Conservation (phyloP, 2,329 filamentous ascomycete genomes). For the Penicillium psychrosexuale region DNA sequence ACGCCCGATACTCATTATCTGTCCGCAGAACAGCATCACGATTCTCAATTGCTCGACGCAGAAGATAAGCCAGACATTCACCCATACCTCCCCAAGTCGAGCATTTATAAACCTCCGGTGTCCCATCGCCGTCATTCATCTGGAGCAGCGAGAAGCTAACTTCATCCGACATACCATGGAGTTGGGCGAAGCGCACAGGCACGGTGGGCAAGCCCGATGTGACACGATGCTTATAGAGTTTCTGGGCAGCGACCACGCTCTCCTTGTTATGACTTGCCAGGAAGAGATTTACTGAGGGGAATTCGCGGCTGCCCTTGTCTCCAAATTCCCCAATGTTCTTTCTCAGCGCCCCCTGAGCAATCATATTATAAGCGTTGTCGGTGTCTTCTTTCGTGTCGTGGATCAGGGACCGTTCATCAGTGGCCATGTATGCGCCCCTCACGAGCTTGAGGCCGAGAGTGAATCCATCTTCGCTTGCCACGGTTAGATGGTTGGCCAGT, state of each 20-base stretch:
- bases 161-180: slow-evolving; percentile 62
- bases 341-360: slow-evolving; percentile 65
- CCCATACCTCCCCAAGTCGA: slow-evolving; percentile 56
- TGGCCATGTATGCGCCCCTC: slow-evolving; percentile 68
- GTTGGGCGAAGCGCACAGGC: slow-evolving; percentile 54
- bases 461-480: slow-evolving; percentile 59
- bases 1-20: slow-evolving; percentile 39
- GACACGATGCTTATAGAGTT: slow-evolving; percentile 48
- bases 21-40: slow-evolving; percentile 57
- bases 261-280: slow-evolving; percentile 80
- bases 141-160: slow-evolving; percentile 55
- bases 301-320: slow-evolving; percentile 28
- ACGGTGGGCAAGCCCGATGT: slow-evolving; percentile 42
- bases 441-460: slow-evolving; percentile 72
- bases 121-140: slow-evolving; percentile 32
- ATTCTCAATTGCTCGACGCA: slow-evolving; percentile 58
- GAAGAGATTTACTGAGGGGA: slow-evolving; percentile 62
- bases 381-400: slow-evolving; percentile 70
- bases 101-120: slow-evolving; percentile 53
- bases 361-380: slow-evolving; percentile 68
- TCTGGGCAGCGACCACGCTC: slow-evolving; percentile 59
- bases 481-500: slow-evolving; percentile 58
- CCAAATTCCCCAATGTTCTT: slow-evolving; percentile 38
- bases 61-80: slow-evolving; percentile 77
- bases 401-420: slow-evolving; percentile 67